Percentiles rank a stretch among this genome's conserved stretches.
phyloP scores from a whole-genome alignment of 768 basidiomycete species.

The Serendipita sp. region DNA sequence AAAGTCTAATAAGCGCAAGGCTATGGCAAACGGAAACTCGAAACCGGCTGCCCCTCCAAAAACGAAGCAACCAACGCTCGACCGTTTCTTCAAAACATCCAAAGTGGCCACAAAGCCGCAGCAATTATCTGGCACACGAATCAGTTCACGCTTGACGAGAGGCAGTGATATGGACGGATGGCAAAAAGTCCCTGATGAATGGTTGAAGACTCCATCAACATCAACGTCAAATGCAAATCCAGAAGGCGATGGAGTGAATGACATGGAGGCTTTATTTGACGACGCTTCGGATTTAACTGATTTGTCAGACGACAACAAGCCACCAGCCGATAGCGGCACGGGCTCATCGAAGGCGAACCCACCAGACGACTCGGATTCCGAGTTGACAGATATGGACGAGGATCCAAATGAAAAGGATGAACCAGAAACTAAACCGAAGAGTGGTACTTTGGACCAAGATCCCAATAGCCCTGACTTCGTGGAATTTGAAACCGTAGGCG shows the following conservation, averaged over 20 bases:
- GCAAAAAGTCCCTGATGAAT: neutral
- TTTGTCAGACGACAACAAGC: slow-evolving; percentile 3
- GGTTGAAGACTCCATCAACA: neutral
- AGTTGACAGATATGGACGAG: neutral
- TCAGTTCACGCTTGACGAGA: neutral
- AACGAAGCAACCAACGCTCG: neutral
- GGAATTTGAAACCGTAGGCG: slow-evolving; percentile 1
- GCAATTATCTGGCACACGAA: neutral
- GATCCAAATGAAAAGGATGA: neutral
- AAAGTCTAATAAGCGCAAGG: neutral
- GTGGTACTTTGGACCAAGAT: neutral
- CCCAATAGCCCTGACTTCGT: neutral
- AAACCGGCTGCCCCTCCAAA: neutral
- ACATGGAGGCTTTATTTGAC: slow-evolving; percentile 7
- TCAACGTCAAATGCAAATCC: neutral
- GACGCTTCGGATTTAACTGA: slow-evolving; percentile 6
- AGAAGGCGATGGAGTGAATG: neutral
- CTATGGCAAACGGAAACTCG: neutral
- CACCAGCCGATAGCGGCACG: neutral
- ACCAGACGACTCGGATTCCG: slow-evolving; percentile 1
- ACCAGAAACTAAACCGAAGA: neutral
- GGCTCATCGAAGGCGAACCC: neutral
- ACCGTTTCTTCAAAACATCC: neutral
- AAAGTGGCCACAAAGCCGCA: neutral
- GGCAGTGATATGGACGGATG: too few relatives aligned